Base-by-base conservation (phyloP, 345 rosid species). In the Mangifera indica region DNA sequence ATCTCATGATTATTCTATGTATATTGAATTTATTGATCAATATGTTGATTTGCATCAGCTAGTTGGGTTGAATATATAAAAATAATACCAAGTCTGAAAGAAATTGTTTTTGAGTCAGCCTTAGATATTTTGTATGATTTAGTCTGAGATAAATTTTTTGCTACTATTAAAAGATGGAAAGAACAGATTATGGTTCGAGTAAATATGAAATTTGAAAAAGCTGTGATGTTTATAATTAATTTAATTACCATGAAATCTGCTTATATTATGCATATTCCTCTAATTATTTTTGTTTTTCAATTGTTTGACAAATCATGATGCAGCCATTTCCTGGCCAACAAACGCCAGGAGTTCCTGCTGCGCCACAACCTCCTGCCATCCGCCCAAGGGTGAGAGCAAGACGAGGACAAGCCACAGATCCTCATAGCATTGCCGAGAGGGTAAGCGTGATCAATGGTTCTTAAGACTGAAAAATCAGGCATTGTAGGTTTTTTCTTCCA, bases 391-490 rank as follows among this genome's bases (percentile, higher is more conserved):
- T 85, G 3, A 78, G 90, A 72, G 90, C 90, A 64, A 84, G 90
- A 69, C 78, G 90, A 67, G 90, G 90, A 56, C 90, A 87, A 61
- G 88, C 90, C 49, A 87, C 90, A 0, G 88, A 87, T 81, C 90
- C 90, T 44, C 90, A 87, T 77, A 87, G 90, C 71, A 87, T 87
- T 7, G 88, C 88, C 21, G 96, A 90, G 74, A 71, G 96, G 83
- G 96, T 90, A 82, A 76, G 72, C 58, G 56, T 12, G 10, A 55
- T 45, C 4, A 59, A 22, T 49, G 12, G 34, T 67, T 53, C 20
- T 59, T 44, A 32, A 24, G 56, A 46, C 59, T 17, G 34, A 20
- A 21, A 53, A 63, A 25, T 45, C 42, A 70, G 58, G 44, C 22
- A 11, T 44, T 52, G 37, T 13, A 4, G 26, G 25, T 49, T 25